These are phyloP conservation scores for Pholiota conissans DNA, from an alignment of 768 basidiomycete species.

Conservation along the genomic window DNA sequence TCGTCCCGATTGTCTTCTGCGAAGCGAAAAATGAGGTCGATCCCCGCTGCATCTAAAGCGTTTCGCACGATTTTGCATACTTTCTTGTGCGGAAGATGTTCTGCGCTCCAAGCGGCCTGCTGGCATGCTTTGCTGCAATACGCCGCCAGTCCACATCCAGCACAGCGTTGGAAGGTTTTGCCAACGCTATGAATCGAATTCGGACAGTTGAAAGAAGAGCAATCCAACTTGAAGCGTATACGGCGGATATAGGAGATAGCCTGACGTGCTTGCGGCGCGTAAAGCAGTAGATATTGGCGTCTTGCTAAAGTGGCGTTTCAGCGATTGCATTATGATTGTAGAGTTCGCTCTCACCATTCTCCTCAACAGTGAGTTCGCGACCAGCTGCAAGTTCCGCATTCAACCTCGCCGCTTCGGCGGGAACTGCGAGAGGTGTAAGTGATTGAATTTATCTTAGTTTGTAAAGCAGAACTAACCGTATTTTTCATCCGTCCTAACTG, in stretches of 20 bases:
- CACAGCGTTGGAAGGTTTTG: slow-evolving; percentile 3
- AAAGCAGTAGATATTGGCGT: neutral
- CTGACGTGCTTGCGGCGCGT: neutral
- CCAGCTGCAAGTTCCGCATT: too few species aligned
- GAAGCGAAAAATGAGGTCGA: neutral
- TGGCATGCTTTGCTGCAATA: slow-evolving; percentile 9
- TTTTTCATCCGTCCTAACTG: neutral
- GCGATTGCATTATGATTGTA: too few species aligned
- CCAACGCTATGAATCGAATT: slow-evolving; percentile 6
- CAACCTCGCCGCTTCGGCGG: too few species aligned
- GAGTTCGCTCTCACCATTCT: too few species aligned
- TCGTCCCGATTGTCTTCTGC: too few species aligned
- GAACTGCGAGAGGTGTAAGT: too few species aligned
- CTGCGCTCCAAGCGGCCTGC: neutral
- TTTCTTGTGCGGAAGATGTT: slow-evolving; percentile 1
- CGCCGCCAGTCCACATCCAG: neutral
- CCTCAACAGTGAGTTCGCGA: too few species aligned
- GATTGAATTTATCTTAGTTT: neutral
- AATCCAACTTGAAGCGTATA: neutral
- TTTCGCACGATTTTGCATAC: slow-evolving; percentile 2
- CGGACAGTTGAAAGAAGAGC: neutral
- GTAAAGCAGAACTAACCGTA: neutral
- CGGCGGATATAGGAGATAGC: neutral
- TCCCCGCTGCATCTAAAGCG: neutral
- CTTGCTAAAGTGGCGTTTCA: neutral